Evolutionary conservation across 1,284 basidiomycete genomes (phyloP).

Genomic region (Mycena sp.): DNA sequence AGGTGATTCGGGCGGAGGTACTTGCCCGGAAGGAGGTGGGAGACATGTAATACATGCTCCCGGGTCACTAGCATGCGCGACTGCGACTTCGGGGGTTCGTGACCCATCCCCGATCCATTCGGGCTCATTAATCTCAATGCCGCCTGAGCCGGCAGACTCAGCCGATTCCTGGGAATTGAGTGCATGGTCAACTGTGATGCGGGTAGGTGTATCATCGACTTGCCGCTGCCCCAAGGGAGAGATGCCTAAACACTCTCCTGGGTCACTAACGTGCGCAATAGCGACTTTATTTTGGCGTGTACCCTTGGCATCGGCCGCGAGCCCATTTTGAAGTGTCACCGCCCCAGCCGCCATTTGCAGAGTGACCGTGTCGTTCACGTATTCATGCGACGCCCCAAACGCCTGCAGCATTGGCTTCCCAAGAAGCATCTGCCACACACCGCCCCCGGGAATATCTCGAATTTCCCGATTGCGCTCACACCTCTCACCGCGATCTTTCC

Average conservation of each 20-base stretch:
- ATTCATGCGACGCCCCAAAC: slow-evolving; percentile 15
- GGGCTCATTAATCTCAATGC: background rate
- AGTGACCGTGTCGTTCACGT: background rate
- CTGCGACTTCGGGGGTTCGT: slow-evolving; percentile 10
- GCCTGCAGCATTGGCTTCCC: slow-evolving; percentile 10
- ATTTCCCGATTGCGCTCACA: background rate
- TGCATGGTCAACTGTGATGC: slow-evolving; percentile 4
- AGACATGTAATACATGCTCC: slow-evolving; percentile 6
- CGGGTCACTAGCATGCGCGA: too few relatives aligned
- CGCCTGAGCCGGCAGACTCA: background rate
- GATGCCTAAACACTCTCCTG: too few relatives aligned
- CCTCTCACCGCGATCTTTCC: background rate
- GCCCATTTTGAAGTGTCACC: background rate
- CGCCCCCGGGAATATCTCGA: slow-evolving; percentile 21
- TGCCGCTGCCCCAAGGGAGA: too few relatives aligned
- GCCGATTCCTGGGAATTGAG: background rate
- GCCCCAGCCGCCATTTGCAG: background rate
- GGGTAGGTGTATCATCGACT: background rate
- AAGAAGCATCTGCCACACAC: slow-evolving; percentile 13
- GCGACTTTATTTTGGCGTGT: too few relatives aligned
- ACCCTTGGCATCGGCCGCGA: background rate
- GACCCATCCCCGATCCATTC: background rate
- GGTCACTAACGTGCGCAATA: too few relatives aligned
- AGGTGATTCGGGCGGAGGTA: background rate
- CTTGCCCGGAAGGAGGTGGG: slow-evolving; percentile 5